Evolutionary conservation across 2,329 filamentous ascomycete genomes (phyloP).

Genomic region (Ophidiomyces ophidiicola): DNA sequence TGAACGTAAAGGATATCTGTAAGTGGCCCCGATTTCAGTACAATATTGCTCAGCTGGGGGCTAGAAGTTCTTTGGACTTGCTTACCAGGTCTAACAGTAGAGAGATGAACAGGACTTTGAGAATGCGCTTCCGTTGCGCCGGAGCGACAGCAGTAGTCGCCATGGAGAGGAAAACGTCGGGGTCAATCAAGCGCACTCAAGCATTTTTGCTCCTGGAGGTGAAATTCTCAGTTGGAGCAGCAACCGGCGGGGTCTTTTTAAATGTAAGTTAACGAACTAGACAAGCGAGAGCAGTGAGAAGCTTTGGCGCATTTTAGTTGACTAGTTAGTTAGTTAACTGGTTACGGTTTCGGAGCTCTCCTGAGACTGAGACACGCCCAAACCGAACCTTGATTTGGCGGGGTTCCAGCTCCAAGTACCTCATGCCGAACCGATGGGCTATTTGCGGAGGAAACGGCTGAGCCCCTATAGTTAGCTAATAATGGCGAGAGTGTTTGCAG

Average conservation of each 20-base stretch:
- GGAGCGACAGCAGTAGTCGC: slow-evolving; percentile 30
- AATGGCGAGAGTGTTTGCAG: too few relatives aligned
- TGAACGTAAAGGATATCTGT: slow-evolving; percentile 96
- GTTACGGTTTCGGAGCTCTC: slow-evolving; percentile 7
- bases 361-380: slow-evolving; percentile 10
- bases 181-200: neutral
- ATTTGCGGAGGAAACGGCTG: too few relatives aligned
- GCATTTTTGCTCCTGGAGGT: neutral
- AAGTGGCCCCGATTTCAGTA: neutral
- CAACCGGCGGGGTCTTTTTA: slow-evolving; percentile 2
- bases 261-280: too few relatives aligned
- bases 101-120: slow-evolving; percentile 79
- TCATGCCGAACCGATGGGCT: too few relatives aligned
- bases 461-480: too few relatives aligned
- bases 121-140: slow-evolving; percentile 59
- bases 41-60: neutral
- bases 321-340: too few relatives aligned
- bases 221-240: neutral
- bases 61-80: slow-evolving; percentile 9
- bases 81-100: slow-evolving; percentile 78
- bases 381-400: too few relatives aligned
- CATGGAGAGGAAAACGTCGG: slow-evolving; percentile 18
- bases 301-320: too few relatives aligned
- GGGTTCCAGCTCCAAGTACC: too few relatives aligned
- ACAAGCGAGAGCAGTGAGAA: neutral